Percentiles rank a stretch among this genome's conserved stretches.
These are phyloP conservation scores for Tolypocladium amazonense DNA, from an alignment of 2,329 filamentous ascomycete genomes.

Conservation along the genomic window DNA sequence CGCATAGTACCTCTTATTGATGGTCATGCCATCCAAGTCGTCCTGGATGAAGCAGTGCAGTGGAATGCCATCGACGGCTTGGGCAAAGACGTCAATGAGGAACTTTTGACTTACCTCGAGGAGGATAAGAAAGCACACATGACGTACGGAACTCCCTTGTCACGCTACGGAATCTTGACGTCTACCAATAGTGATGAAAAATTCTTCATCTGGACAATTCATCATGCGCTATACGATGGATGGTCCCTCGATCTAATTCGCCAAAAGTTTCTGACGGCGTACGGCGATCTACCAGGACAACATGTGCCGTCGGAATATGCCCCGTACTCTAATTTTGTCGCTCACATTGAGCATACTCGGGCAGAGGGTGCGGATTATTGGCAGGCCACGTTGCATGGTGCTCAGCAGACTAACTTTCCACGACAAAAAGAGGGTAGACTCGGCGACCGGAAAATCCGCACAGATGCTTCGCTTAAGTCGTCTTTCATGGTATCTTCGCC, in stretches of 20 bases:
- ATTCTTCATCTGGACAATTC: background rate
- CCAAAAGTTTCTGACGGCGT: background rate
- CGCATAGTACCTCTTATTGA: constrained; percentile 1
- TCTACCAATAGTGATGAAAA: background rate
- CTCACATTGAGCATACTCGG: background rate
- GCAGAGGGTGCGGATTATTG: background rate
- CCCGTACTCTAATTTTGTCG: background rate
- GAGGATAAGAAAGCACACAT: background rate
- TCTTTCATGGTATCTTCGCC: background rate
- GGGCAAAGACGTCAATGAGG: background rate
- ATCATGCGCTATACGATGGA: constrained; percentile 1
- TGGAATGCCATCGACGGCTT: background rate
- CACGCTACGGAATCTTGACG: background rate
- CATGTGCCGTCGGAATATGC: background rate
- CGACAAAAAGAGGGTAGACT: background rate
- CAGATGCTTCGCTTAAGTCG: background rate
- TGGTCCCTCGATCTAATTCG: background rate
- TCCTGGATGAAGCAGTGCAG: background rate
- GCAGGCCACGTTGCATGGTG: background rate
- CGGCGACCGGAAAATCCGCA: background rate
- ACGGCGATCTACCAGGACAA: too few species aligned
- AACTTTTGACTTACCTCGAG: background rate
- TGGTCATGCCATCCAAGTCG: constrained; percentile 1
- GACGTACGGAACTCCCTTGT: background rate
- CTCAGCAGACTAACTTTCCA: background rate